Evolutionary conservation across 306 rosid genomes (phyloP), one percentile per base, ranked within the genome.

Genomic region (Acmispon strigosus): DNA sequence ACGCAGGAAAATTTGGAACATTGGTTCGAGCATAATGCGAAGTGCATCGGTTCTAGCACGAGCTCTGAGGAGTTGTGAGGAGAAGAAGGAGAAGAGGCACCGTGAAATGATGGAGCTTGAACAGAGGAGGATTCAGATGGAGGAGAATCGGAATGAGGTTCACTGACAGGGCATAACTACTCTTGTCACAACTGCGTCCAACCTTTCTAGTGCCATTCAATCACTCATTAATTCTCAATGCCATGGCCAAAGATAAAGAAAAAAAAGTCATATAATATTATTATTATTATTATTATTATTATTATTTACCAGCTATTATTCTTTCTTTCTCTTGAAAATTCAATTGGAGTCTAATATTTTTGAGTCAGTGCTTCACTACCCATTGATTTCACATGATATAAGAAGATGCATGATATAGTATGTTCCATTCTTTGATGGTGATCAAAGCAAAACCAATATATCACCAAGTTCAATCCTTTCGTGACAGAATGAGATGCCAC

Each of bases 151-250:
- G 15, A 83, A 78, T 15, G 86, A 85, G 37, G 76, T 73, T 20
- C 80, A 87, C 50, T 73, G 82, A 36, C 89, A 82, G 76, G 92
- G 89, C 15, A 77, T 87, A 1, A 73, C 79, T 32, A 77, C 68
- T 64, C 79, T 87, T 8, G 89, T 83, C 0, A 74, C 86, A 11
- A 84, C 86, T 7, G 86, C 82, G 2, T 70, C 87, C 37, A 82
- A 84, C 67, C 89, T 87, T 51, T 87, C 92, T 11, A 85, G 88
- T 48, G 83, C 85, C 22, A 84, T 84, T 77, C 88, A 84, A 8
- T 84, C 88, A 52, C 59, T 84, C 43, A 66, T 84, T 58, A 73
- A 60, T 60, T 70, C 85, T 66, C 85, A 70, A 48, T 78, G 82
- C 71, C 83, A 74, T 60, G 81, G 61, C 24, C 85, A 72, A 27